Base-by-base conservation (phyloP, 371 early-diverging fungal genomes). In the Syncephalastrum sp. region DNA sequence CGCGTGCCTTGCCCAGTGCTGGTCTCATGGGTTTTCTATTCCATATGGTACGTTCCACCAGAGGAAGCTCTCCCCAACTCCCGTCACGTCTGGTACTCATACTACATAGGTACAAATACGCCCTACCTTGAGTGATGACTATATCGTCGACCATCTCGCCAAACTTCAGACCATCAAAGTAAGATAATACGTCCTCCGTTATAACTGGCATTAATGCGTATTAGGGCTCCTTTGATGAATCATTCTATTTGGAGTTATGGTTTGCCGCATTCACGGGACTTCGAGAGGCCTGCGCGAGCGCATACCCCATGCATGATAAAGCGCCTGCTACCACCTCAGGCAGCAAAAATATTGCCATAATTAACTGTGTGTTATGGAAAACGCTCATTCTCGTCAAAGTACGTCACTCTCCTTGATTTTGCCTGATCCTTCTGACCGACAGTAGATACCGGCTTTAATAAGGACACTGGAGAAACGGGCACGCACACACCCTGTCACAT, bases 1-100 rank as follows among this genome's bases (percentile, higher is more conserved):
- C 80, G 21, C 66, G 80, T 53, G 80, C 77, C 3, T 69, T 79
- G 66, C 80, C 80, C 6, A 79, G 80, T 50, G 80, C 80, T 13
- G 80, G 77, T 3, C 46, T 79, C 10, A 76, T 79, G 75, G 77
- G 71, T 2, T 47, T 76, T 19, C 41, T 76, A 8, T 79, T 76
- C 64, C 74, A 79, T 60, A 57, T 79, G 59, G 79, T 71, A 65
- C 55, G 51, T 6, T 23, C 5, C 14, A 42, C 4, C 8, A 1
- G 16, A 7, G 42, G 21, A 47, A 29, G 2, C 29, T 3, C 29
- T 29, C 38, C 38, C 38, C 2, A 0, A 42, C 6, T 38, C 42
- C 10, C 10, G 17, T 17, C 27, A 15, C 3, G 15, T 10, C 38
- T 33, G 5, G 10, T 33, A 33, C 12, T 33, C 7, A 33, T 33